Conservation (phyloP, 2,329 filamentous ascomycete genomes). For the Diaporthe ilicicola region DNA sequence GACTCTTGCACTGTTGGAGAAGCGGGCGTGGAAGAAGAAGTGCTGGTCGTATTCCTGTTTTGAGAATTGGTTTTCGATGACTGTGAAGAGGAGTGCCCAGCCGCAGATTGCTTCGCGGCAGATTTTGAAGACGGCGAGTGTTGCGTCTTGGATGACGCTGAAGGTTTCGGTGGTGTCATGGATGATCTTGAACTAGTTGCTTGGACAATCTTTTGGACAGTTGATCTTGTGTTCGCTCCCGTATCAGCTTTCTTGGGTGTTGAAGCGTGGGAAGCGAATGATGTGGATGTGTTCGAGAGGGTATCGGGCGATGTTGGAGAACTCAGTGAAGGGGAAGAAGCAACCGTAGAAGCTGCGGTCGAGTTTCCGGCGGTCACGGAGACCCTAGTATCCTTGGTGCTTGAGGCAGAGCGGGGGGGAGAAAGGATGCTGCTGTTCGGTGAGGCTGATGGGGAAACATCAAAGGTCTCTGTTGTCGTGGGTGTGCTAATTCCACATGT, state of each 20-base stretch:
- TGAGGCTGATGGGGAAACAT: constrained; percentile 32
- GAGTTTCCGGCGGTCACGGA: neutral
- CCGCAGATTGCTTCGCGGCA: neutral
- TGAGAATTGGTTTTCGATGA: constrained; percentile 10
- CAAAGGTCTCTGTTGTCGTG: constrained; percentile 38
- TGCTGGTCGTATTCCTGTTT: constrained; percentile 25
- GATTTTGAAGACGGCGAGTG: constrained; percentile 13
- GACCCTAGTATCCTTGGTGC: neutral
- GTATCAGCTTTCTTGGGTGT: constrained; percentile 1
- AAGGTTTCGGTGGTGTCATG: constrained; percentile 12
- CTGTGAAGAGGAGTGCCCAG: constrained; percentile 9
- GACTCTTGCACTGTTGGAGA: constrained; percentile 92
- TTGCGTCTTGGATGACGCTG: constrained; percentile 12
- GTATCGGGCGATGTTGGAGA: neutral
- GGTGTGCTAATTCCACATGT: constrained; percentile 39
- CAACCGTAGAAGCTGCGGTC: constrained; percentile 20
- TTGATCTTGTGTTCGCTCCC: constrained; percentile 5
- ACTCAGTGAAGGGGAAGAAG: neutral
- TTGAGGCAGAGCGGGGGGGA: neutral
- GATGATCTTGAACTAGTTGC: constrained; percentile 14
- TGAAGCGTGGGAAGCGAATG: neutral
- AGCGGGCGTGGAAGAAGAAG: constrained; percentile 43
- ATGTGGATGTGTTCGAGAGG: neutral
- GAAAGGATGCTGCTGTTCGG: neutral
- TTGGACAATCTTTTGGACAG: neutral